Evolutionary conservation across 805 yeast genomes (phyloP).

Genomic region (Teunomyces stri): DNA sequence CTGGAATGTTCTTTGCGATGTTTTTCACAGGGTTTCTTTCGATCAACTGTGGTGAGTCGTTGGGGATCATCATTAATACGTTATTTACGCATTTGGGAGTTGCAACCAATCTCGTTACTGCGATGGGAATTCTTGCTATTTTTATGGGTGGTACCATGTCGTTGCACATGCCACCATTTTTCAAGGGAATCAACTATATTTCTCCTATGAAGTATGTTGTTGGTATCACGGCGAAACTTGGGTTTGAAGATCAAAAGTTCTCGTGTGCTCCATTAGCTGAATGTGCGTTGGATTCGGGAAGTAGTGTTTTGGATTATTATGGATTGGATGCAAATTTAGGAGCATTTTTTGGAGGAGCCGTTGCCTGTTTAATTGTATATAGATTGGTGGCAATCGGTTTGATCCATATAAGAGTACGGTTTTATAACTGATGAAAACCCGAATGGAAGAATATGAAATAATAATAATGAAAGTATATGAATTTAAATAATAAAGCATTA

Average conservation of each 20-base stretch:
- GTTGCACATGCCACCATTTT: conserved; percentile 64
- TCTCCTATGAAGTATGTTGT: conserved; percentile 77
- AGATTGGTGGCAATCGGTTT: conserved; percentile 31
- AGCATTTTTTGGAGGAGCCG: conserved; percentile 37
- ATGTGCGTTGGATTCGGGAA: conserved; percentile 54
- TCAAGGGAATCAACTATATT: conserved; percentile 70
- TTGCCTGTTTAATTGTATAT: conserved; percentile 42
- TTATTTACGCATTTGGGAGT: conserved; percentile 73
- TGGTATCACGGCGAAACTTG: conserved; percentile 58
- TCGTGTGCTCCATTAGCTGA: conserved; percentile 43
- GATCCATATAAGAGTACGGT: conserved; percentile 15
- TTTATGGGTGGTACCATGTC: conserved; percentile 87
- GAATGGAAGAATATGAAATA: not conserved
- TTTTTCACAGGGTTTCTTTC: conserved; percentile 52
- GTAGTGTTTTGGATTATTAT: conserved; percentile 54
- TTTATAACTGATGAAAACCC: not conserved
- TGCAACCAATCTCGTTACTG: conserved; percentile 71
- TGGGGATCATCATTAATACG: conserved; percentile 79
- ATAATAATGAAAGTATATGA: not conserved
- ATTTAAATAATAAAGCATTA: not conserved
- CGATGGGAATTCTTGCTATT: conserved; percentile 65
- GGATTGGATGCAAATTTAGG: conserved; percentile 35
- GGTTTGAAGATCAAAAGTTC: conserved; percentile 50
- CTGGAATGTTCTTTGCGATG: conserved; percentile 64
- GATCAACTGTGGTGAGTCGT: conserved; percentile 76